Evolutionary conservation across 257 asterid species (phyloP).

Genomic region (Verbascum thapsus): DNA sequence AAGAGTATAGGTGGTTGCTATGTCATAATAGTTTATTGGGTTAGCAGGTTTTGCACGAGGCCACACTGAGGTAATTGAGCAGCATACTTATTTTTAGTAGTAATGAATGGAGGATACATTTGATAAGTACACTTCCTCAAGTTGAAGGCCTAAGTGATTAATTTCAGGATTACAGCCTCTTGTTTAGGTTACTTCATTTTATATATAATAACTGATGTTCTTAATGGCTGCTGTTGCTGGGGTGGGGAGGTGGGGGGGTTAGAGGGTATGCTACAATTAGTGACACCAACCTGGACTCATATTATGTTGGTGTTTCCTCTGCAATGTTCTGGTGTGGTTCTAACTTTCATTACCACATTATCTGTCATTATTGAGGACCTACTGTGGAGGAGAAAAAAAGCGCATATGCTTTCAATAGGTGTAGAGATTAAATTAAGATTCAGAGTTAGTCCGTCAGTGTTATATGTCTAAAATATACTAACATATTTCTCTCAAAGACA

Average conservation of each 20-base stretch:
- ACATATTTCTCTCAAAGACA: background rate
- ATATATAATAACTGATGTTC: background rate
- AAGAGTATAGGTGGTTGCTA: slow-evolving; percentile 14
- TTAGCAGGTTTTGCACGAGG: slow-evolving; percentile 39
- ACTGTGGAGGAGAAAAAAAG: background rate
- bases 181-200: background rate
- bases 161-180: background rate
- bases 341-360: background rate
- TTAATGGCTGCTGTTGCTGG: background rate
- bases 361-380: background rate
- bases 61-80: slow-evolving; percentile 43
- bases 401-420: background rate
- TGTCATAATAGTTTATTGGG: slow-evolving; percentile 30
- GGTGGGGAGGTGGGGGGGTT: no score
- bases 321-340: background rate
- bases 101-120: background rate
- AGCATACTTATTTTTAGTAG: background rate
- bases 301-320: background rate
- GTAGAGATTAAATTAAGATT: background rate
- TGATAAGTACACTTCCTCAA: background rate
- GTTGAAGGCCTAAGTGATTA: background rate
- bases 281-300: background rate
- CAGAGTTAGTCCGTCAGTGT: slow-evolving; percentile 2
- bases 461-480: background rate
- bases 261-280: background rate